Percentiles rank a stretch among this genome's conserved stretches.
These are phyloP conservation scores for Vachellia collinsii DNA, from an alignment of 306 rosid genomes.

Conservation along the genomic window DNA sequence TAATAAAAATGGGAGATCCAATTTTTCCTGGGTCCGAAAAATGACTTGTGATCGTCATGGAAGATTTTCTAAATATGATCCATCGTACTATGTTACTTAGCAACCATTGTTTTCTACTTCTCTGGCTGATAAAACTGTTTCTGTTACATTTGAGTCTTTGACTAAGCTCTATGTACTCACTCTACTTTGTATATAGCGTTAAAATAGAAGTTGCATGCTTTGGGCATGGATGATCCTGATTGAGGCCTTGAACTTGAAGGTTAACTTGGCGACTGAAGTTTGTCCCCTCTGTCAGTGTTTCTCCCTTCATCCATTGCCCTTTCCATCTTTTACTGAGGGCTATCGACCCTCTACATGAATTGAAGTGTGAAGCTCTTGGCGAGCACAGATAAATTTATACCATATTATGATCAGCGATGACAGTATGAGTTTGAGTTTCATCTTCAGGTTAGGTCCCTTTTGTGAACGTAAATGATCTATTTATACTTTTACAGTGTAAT, in stretches of 20 bases:
- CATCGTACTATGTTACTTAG: slow-evolving; percentile 21
- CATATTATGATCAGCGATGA: neutral
- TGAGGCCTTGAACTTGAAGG: neutral
- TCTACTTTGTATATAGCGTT: neutral
- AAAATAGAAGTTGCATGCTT: neutral
- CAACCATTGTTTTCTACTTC: neutral
- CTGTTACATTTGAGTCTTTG: slow-evolving; percentile 1
- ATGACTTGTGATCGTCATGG: neutral
- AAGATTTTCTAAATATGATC: slow-evolving; percentile 3
- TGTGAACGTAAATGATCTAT: neutral
- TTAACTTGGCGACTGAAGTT: neutral
- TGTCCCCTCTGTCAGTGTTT: neutral
- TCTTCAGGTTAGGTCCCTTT: neutral
- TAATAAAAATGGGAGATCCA: slow-evolving; percentile 20
- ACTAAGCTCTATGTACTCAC: neutral
- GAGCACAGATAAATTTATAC: neutral
- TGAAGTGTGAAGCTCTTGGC: slow-evolving; percentile 1
- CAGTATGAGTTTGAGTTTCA: neutral
- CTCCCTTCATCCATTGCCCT: neutral
- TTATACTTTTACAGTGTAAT: neutral
- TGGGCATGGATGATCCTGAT: neutral
- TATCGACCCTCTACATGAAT: neutral
- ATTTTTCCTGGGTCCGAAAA: slow-evolving; percentile 12
- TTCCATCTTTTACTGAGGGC: neutral
- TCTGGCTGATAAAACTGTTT: neutral